Conservation (phyloP, 176 grass and related monocot genomes). For the Neostapfia colusana region DNA sequence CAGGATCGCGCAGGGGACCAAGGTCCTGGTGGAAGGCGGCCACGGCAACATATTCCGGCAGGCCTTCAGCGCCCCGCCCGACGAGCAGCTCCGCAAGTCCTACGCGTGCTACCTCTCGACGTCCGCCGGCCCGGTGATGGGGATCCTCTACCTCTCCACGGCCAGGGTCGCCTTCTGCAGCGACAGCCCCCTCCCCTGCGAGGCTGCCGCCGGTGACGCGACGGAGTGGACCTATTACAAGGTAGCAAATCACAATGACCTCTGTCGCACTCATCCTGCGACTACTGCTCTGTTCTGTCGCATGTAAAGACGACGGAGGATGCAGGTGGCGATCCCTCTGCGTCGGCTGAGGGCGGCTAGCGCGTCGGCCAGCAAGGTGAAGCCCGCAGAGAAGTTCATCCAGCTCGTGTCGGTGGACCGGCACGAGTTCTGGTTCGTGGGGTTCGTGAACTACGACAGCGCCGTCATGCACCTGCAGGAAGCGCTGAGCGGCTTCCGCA, state of each 20-base stretch:
- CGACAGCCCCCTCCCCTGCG: conserved; percentile 65
- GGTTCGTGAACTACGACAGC: conserved; percentile 76
- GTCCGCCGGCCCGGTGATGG: conserved; percentile 73
- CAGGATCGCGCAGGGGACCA: conserved; percentile 82
- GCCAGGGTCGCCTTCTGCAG: conserved; percentile 88
- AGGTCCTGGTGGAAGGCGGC: conserved; percentile 81
- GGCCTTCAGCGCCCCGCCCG: conserved; percentile 60
- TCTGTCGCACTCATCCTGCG: neutral
- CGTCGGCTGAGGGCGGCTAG: conserved; percentile 62
- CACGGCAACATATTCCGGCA: conserved; percentile 71
- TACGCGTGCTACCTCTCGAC: conserved; percentile 89
- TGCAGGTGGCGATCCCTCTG: conserved; percentile 70
- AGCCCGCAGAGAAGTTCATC: conserved; percentile 77
- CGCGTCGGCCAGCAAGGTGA: conserved; percentile 59
- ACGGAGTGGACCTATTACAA: conserved; percentile 88
- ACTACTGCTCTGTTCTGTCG: no score
- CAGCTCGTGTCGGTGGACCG: conserved; percentile 65
- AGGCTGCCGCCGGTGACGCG: conserved; percentile 28
- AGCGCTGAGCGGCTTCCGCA: conserved; percentile 38
- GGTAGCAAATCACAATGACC: conserved; percentile 16
- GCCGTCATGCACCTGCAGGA: conserved; percentile 63
- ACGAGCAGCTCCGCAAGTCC: conserved; percentile 79
- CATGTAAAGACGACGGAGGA: neutral
- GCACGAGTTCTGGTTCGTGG: conserved; percentile 89
- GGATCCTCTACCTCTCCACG: conserved; percentile 73